These are phyloP conservation scores for Neoascochyta sp. DNA, from an alignment of 2,329 filamentous ascomycete species.

Conservation along the genomic window DNA sequence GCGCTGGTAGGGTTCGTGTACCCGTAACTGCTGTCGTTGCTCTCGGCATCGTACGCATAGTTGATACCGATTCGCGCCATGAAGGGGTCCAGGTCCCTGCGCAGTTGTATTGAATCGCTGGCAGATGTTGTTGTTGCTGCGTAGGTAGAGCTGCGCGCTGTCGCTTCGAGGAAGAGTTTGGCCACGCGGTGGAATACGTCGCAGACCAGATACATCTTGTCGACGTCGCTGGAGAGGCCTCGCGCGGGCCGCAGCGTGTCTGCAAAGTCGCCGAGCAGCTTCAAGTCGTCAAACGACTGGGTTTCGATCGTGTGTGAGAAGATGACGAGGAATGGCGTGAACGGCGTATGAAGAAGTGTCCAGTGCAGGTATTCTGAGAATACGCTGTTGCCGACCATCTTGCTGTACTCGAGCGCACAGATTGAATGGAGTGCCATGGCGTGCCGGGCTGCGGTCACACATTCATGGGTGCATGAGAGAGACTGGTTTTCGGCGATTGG, in stretches of 20 bases:
- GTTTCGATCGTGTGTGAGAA: slow-evolving; percentile 39
- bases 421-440: slow-evolving; percentile 34
- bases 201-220: slow-evolving; percentile 10
- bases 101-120: slow-evolving; percentile 3
- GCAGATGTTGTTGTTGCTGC: slow-evolving; percentile 6
- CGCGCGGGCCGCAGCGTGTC: slow-evolving; percentile 7
- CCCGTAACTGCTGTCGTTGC: background rate
- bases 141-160: slow-evolving; percentile 2
- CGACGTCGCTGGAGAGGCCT: slow-evolving; percentile 5
- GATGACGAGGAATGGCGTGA: slow-evolving; percentile 23
- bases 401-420: slow-evolving; percentile 4
- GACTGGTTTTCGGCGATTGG: slow-evolving; percentile 12
- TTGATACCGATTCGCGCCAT: slow-evolving; percentile 10
- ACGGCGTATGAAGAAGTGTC: slow-evolving; percentile 22
- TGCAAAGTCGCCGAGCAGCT: slow-evolving; percentile 6
- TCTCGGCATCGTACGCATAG: slow-evolving; percentile 2
- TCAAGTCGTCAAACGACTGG: slow-evolving; percentile 9
- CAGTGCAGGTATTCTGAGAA: slow-evolving; percentile 24
- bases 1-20: slow-evolving; percentile 1
- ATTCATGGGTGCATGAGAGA: slow-evolving; percentile 22
- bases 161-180: slow-evolving; percentile 8
- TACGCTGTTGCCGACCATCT: slow-evolving; percentile 5
- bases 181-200: slow-evolving; percentile 9
- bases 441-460: slow-evolving; percentile 32
- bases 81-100: slow-evolving; percentile 10